phyloP scores from a whole-genome alignment of 805 yeast species.

The Candida glaebosa region DNA sequence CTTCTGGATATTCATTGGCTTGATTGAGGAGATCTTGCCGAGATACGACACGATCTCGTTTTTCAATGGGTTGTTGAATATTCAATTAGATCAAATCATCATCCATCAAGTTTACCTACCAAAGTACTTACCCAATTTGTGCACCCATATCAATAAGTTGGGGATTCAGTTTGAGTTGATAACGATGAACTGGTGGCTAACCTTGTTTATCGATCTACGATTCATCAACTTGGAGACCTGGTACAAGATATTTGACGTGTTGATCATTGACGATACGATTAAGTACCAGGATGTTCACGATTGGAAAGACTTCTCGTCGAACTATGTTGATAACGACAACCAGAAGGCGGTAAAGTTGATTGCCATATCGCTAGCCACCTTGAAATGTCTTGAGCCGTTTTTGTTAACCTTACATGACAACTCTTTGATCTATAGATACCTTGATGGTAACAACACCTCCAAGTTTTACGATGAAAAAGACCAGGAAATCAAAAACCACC shows the following conservation, averaged over 20 bases:
- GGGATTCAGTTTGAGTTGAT: constrained; percentile 47
- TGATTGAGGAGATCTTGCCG: constrained; percentile 49
- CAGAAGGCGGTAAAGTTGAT: constrained; percentile 21
- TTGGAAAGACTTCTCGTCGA: background rate
- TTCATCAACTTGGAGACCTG: constrained; percentile 49
- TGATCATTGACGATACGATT: constrained; percentile 33
- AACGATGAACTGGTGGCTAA: constrained; percentile 55
- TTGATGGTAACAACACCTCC: constrained; percentile 5
- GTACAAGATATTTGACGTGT: constrained; percentile 50
- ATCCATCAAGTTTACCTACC: constrained; percentile 29
- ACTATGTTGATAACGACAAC: background rate
- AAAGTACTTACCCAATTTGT: constrained; percentile 37
- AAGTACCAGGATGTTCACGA: constrained; percentile 7
- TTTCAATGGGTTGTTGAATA: constrained; percentile 15
- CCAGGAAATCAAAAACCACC: constrained; percentile 13
- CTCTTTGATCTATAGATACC: constrained; percentile 30
- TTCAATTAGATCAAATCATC: constrained; percentile 39
- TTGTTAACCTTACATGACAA: constrained; percentile 22
- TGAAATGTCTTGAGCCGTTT: constrained; percentile 32
- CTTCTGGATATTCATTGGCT: constrained; percentile 49
- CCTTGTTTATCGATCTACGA: constrained; percentile 45
- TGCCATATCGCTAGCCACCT: constrained; percentile 30
- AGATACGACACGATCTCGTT: constrained; percentile 25
- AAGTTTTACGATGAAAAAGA: constrained; percentile 28
- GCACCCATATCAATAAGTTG: constrained; percentile 27